Evolutionary conservation across 2,329 filamentous ascomycete genomes (phyloP).

Genomic region (Lachnellula hyalina): DNA sequence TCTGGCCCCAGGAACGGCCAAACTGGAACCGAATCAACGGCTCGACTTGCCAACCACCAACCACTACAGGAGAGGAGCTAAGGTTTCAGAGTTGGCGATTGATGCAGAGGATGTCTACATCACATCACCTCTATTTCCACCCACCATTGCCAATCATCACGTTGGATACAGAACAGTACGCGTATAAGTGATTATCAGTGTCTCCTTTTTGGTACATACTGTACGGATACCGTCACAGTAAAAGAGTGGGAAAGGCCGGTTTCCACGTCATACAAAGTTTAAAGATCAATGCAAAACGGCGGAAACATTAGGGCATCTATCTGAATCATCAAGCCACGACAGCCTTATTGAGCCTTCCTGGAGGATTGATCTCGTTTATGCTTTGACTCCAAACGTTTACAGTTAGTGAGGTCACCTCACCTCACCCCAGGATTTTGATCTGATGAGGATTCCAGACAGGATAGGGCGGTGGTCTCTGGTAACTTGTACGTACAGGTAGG

Average conservation of each 20-base stretch:
- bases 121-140: no score
- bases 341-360: background rate
- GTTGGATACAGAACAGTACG: no score
- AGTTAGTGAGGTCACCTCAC: no score
- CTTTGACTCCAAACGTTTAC: background rate
- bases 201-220: no score
- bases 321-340: background rate
- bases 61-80: background rate
- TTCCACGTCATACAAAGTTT: background rate
- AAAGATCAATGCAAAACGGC: background rate
- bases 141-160: no score
- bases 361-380: background rate
- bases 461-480: no score
- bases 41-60: background rate
- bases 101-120: no score
- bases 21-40: background rate
- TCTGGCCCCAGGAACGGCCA: background rate
- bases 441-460: no score
- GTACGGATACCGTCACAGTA: background rate
- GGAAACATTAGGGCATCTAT: background rate
- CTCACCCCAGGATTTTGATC: no score
- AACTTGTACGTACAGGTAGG: no score
- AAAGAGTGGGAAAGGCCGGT: background rate
- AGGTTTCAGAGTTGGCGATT: background rate
- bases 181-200: no score